Percentiles rank a stretch among this genome's conserved stretches.
These are phyloP conservation scores for Melanogaster broomeanus DNA, from an alignment of 768 basidiomycete species.

Conservation along the genomic window DNA sequence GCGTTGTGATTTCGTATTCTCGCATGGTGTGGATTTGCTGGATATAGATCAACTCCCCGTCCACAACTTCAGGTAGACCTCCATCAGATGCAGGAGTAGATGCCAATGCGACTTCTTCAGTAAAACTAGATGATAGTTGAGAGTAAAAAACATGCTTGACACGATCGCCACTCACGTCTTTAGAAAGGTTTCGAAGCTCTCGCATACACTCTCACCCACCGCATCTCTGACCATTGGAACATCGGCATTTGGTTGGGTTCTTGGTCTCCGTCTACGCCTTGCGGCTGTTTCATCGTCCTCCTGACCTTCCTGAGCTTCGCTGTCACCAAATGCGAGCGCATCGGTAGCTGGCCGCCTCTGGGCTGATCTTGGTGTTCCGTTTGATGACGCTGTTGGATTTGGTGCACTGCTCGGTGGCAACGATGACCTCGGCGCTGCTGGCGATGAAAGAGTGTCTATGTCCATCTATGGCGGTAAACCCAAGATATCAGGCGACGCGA, in stretches of 20 bases:
- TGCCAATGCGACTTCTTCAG: slow-evolving; percentile 77
- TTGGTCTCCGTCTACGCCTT: slow-evolving; percentile 47
- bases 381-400: slow-evolving; percentile 37
- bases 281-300: slow-evolving; percentile 41
- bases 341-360: slow-evolving; percentile 46
- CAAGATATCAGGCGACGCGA: slow-evolving; percentile 24
- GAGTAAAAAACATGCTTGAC: background rate
- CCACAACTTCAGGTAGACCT: slow-evolving; percentile 49
- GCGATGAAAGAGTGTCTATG: slow-evolving; percentile 58
- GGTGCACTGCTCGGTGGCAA: slow-evolving; percentile 54
- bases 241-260: slow-evolving; percentile 53
- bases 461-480: slow-evolving; percentile 39
- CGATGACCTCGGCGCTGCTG: slow-evolving; percentile 53
- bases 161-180: slow-evolving; percentile 65
- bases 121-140: slow-evolving; percentile 58
- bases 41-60: slow-evolving; percentile 78
- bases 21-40: slow-evolving; percentile 96
- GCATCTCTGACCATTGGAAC: slow-evolving; percentile 90
- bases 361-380: slow-evolving; percentile 31
- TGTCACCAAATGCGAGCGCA: slow-evolving; percentile 56
- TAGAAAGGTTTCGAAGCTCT: slow-evolving; percentile 89
- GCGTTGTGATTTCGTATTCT: slow-evolving; percentile 90
- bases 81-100: slow-evolving; percentile 80
- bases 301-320: slow-evolving; percentile 44
- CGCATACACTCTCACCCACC: slow-evolving; percentile 93